Base-by-base conservation (phyloP, 306 rosid species). In the Trichosanthes cucumerina region DNA sequence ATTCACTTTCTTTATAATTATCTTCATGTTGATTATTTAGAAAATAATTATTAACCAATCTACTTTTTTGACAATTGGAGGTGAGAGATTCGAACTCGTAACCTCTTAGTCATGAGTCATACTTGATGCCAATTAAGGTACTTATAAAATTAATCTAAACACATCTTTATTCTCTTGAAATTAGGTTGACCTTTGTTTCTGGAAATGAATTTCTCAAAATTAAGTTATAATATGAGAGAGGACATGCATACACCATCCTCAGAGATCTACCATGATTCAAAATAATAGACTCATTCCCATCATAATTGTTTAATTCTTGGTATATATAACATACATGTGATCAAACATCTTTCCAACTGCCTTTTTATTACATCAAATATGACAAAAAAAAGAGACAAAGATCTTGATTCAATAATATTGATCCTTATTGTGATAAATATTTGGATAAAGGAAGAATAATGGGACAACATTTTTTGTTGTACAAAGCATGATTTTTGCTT, bases 301-400 rank as follows among this genome's bases (percentile, higher is more conserved):
- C 62, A 53, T 53, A 62, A 31, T 62, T 13, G n/a, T 62, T 62
- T 6, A 24, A 28, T 59, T 11, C 9, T 59, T 59, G 66, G 31
- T 59, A 59, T 59, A 57, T 59, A 59, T 59, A 57, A 62, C 21
- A 62, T 62, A 62, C 69, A 62, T 62, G 69, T 62, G 69, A 62
- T 14, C 41, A 62, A 62, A 62, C 69, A 31, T 31, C 69, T 62
- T 31, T 53, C 9, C 24, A 53, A 19, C 23, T 53, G 21, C 0
- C 6, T 54, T 57, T 16, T 18, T 36, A 36, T 65, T 36, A 3
- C 26, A 65, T 16, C 72, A 34, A 65, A 65, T 34, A 4, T 65
- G 72, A 31, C 70, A 63, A 63, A 63, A 33, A 33, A 62, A 33
- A 7, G 44, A 63, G 70, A 65, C 72, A 65, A 36, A 65, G 72